phyloP scores from a whole-genome alignment of 306 rosid species.

The Cucumis hystrix region DNA sequence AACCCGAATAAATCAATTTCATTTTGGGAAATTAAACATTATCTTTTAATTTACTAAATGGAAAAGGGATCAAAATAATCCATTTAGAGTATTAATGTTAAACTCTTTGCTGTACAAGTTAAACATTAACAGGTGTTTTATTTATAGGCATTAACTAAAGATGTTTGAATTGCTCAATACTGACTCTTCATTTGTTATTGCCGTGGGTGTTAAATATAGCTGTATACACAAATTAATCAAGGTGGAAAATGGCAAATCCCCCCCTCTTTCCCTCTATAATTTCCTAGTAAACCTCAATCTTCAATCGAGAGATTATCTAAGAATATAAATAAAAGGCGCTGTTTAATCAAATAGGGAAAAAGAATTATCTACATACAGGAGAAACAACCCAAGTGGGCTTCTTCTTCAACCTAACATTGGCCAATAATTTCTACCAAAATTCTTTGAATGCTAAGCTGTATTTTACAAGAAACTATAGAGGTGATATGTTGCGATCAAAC shows the following conservation, averaged over 20 bases:
- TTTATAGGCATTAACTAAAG: background rate
- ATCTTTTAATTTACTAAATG: too few relatives aligned
- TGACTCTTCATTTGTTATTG: conserved; percentile 16
- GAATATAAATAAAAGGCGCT: conserved; percentile 10
- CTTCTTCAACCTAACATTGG: conserved; percentile 23
- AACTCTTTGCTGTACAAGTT: too few relatives aligned
- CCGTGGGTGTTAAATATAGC: conserved; percentile 11
- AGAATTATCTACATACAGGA: conserved; percentile 35
- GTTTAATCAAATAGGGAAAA: conserved; percentile 2
- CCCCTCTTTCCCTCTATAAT: conserved; percentile 22
- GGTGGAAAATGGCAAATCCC: conserved; percentile 30
- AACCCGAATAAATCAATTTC: too few relatives aligned
- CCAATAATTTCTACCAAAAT: conserved; percentile 13
- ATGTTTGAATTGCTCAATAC: background rate
- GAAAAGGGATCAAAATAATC: too few relatives aligned
- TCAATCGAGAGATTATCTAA: conserved; percentile 12
- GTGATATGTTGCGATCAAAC: conserved; percentile 44
- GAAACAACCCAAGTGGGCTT: conserved; percentile 17
- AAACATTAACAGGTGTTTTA: too few relatives aligned
- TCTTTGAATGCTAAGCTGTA: conserved; percentile 3
- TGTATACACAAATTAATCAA: conserved; percentile 63
- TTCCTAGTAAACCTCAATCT: conserved; percentile 17
- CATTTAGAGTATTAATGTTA: too few relatives aligned
- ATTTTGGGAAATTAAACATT: too few relatives aligned
- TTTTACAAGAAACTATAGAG: conserved; percentile 28